A percentile compares a stretch with the other conserved stretches of the same genome.
Evolutionary conservation across 2,329 filamentous ascomycete species (phyloP).

Genomic region (Myriosclerotinia curreyana): DNA sequence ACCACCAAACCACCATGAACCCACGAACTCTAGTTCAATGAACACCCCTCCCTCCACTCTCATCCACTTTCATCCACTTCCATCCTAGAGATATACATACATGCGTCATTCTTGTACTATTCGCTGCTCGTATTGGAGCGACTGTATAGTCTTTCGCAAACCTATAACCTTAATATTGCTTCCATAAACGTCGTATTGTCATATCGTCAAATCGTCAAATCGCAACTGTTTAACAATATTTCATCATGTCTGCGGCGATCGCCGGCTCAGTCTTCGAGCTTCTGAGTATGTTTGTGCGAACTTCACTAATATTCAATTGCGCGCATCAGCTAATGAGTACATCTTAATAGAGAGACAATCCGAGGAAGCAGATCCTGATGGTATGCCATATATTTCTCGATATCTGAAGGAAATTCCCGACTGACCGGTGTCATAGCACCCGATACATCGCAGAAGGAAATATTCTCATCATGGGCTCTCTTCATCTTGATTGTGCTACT

Average conservation of each 20-base stretch:
- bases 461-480: constrained; percentile 92
- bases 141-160: constrained; percentile 23
- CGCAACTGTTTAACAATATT: constrained; percentile 9
- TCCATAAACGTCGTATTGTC: background rate
- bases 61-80: background rate
- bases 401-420: constrained; percentile 9
- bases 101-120: constrained; percentile 35
- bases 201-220: background rate
- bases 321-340: constrained; percentile 28
- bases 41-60: background rate
- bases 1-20: background rate
- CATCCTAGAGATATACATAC: constrained; percentile 30
- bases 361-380: constrained; percentile 36
- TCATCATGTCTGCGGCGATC: constrained; percentile 35
- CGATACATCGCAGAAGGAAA: constrained; percentile 87
- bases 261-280: constrained; percentile 37
- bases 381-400: constrained; percentile 25
- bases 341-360: constrained; percentile 32
- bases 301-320: background rate
- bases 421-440: constrained; percentile 49
- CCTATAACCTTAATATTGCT: too few relatives aligned
- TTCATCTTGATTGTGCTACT: constrained; percentile 95
- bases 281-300: constrained; percentile 37
- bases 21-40: background rate
- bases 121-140: constrained; percentile 39